A percentile compares a stretch with the other conserved stretches of the same genome.
Evolutionary conservation across 2,329 filamentous ascomycete species (phyloP).

Genomic region (Cercospora canescens): DNA sequence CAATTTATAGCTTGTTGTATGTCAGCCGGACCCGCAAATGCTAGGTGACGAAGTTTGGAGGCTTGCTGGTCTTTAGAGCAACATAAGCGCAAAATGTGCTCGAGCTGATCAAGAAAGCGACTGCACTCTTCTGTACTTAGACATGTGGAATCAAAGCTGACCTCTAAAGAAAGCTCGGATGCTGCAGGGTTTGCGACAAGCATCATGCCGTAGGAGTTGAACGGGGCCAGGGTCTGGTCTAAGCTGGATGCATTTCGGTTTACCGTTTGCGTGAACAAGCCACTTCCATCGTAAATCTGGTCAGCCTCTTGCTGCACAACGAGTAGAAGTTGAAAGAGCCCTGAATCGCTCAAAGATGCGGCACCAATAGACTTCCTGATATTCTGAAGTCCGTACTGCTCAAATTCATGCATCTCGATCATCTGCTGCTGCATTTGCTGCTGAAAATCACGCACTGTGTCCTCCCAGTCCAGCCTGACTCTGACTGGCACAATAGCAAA

Average conservation of each 20-base stretch:
- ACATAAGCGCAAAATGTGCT: slow-evolving; percentile 5
- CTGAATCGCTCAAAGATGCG: slow-evolving; percentile 38
- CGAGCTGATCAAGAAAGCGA: slow-evolving; percentile 4
- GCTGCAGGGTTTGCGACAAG: not conserved
- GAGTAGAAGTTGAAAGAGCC: slow-evolving; percentile 58
- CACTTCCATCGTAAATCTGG: no score
- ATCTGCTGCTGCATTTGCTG: slow-evolving; percentile 9
- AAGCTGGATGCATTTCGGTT: no score
- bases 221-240: not conserved
- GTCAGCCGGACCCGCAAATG: not conserved
- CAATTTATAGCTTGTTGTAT: not conserved
- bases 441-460: slow-evolving; percentile 4
- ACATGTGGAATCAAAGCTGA: slow-evolving; percentile 1
- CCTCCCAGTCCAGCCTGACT: not conserved
- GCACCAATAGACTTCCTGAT: not conserved
- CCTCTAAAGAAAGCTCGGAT: not conserved
- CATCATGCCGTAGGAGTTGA: not conserved
- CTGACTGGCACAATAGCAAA: slow-evolving; percentile 16
- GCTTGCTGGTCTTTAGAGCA: not conserved
- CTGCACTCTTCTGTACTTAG: slow-evolving; percentile 1
- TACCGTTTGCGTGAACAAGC: no score
- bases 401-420: slow-evolving; percentile 14
- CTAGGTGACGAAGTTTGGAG: not conserved
- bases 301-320: slow-evolving; percentile 41
- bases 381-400: slow-evolving; percentile 9